Conservation (phyloP, 495 filamentous ascomycete species). For the Glutinoglossum americanum region DNA sequence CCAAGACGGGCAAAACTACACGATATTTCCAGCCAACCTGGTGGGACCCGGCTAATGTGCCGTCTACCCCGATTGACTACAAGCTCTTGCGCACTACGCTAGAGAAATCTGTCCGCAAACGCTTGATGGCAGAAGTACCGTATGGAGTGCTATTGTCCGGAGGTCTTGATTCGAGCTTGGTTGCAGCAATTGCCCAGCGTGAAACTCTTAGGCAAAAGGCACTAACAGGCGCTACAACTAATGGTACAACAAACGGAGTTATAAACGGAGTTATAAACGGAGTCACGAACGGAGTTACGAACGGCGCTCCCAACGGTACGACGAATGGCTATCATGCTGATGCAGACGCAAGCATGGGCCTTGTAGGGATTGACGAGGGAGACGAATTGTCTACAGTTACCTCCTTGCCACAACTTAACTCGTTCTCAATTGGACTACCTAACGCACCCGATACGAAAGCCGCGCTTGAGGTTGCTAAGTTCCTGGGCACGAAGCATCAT, state of each 20-base stretch:
- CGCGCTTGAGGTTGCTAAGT: conserved; percentile 74
- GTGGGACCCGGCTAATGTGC: conserved; percentile 69
- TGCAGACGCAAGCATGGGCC: conserved; percentile 31
- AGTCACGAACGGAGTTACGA: conserved; percentile 9
- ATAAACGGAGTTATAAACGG: neutral
- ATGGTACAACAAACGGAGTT: conserved; percentile 17
- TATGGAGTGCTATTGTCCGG: conserved; percentile 93
- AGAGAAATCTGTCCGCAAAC: conserved; percentile 82
- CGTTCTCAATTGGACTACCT: conserved; percentile 91
- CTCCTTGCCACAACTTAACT: conserved; percentile 82
- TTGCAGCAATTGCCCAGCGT: conserved; percentile 84
- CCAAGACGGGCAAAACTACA: conserved; percentile 54
- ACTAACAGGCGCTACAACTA: conserved; percentile 17
- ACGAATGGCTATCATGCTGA: neutral
- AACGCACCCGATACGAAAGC: conserved; percentile 78
- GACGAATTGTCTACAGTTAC: conserved; percentile 80
- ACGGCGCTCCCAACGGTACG: conserved; percentile 16
- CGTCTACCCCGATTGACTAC: conserved; percentile 59
- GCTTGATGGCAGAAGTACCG: conserved; percentile 95
- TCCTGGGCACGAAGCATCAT: conserved; percentile 92
- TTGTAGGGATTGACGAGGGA: conserved; percentile 86
- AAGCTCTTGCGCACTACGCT: conserved; percentile 57
- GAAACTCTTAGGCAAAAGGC: conserved; percentile 34
- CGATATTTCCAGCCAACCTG: conserved; percentile 81
- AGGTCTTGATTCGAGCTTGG: conserved; percentile 85